Percentiles rank a stretch among this genome's conserved stretches.
Evolutionary conservation across 2,329 filamentous ascomycete genomes (phyloP).

Genomic region (Hysterium pulicare): DNA sequence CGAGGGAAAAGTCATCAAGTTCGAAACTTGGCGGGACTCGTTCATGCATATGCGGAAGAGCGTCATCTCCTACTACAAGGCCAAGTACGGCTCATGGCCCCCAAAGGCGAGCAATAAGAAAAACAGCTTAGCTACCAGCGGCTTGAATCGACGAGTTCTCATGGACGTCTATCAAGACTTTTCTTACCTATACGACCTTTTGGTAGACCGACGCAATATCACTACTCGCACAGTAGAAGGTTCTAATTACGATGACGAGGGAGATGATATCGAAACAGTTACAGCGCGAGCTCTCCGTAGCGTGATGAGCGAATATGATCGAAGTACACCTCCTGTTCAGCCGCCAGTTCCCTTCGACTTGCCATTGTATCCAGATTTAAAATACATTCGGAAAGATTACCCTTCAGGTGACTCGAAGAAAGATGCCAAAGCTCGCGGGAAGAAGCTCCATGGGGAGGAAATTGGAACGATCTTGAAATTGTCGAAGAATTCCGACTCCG

Average conservation of each 20-base stretch:
- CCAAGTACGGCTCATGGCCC: slow-evolving; percentile 73
- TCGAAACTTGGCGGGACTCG: slow-evolving; percentile 75
- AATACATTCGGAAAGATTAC: slow-evolving; percentile 62
- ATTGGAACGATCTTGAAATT: slow-evolving; percentile 72
- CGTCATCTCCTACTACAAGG: slow-evolving; percentile 66
- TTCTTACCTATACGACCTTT: slow-evolving; percentile 79
- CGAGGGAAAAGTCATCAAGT: slow-evolving; percentile 75
- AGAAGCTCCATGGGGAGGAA: slow-evolving; percentile 75
- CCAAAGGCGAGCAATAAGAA: slow-evolving; percentile 90
- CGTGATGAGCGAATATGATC: slow-evolving; percentile 83
- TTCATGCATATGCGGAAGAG: slow-evolving; percentile 75
- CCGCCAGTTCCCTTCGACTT: slow-evolving; percentile 89
- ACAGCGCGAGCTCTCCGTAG: slow-evolving; percentile 67
- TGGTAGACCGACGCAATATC: slow-evolving; percentile 74
- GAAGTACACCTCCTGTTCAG: slow-evolving; percentile 81
- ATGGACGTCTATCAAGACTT: slow-evolving; percentile 82
- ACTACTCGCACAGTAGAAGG: slow-evolving; percentile 77
- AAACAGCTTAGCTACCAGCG: slow-evolving; percentile 81
- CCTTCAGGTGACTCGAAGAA: slow-evolving; percentile 66
- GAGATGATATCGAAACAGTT: slow-evolving; percentile 55
- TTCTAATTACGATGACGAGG: slow-evolving; percentile 54
- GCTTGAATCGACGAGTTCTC: slow-evolving; percentile 80
- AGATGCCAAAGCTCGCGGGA: slow-evolving; percentile 66
- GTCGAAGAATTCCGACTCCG: slow-evolving; percentile 75
- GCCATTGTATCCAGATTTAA: slow-evolving; percentile 70